Conservation (phyloP, 2,329 filamentous ascomycete species). For the Conoideocrella luteorostrata region DNA sequence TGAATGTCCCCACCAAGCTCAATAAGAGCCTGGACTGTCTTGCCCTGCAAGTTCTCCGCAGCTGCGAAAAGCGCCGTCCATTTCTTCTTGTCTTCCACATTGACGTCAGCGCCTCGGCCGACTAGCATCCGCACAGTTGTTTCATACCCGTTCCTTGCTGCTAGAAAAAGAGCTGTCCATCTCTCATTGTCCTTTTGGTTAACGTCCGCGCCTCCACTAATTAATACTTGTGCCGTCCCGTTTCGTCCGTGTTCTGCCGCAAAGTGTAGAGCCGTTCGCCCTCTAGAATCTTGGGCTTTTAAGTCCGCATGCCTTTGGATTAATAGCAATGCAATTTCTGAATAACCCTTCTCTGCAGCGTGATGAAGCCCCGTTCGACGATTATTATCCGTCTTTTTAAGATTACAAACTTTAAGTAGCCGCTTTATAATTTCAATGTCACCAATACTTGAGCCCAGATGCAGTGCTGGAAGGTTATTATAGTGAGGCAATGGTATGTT, state of each 20-base stretch:
- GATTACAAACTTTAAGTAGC: background rate
- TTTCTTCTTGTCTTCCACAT: too few species aligned
- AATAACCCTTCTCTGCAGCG: background rate
- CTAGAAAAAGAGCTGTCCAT: too few species aligned
- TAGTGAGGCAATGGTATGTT: background rate
- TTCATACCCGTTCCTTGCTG: too few species aligned
- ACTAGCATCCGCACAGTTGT: too few species aligned
- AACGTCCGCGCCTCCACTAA: background rate
- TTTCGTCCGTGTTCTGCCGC: background rate
- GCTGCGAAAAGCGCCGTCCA: too few species aligned
- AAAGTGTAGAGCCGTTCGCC: background rate
- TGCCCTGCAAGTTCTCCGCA: too few species aligned
- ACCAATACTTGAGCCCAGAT: background rate
- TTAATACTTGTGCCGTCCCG: background rate
- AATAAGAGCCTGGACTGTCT: too few species aligned
- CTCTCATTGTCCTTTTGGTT: background rate
- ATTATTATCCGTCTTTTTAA: background rate
- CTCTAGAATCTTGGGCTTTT: background rate
- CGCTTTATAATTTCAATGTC: background rate
- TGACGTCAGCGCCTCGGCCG: too few species aligned
- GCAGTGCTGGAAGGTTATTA: slow-evolving; percentile 1
- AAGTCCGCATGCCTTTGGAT: background rate
- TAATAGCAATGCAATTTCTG: background rate
- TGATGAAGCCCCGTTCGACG: slow-evolving; percentile 1
- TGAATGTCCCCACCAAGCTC: too few species aligned